These are phyloP conservation scores for Silene coronaria DNA, from an alignment of 179 eudicot genomes.

Conservation along the genomic window DNA sequence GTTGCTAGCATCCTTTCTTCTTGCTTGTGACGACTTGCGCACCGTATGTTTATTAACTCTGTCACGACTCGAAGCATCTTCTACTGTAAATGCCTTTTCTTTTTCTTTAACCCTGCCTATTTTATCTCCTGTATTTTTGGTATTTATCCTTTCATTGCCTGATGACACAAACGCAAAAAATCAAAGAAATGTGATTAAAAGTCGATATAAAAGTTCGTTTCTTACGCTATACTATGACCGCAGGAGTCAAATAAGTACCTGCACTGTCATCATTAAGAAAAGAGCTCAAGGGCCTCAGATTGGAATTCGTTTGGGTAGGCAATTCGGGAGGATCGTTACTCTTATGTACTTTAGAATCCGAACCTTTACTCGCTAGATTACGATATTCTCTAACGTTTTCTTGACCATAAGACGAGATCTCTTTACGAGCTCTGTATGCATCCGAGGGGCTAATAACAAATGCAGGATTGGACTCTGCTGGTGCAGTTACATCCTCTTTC, in stretches of 20 bases:
- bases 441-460: conserved; percentile 2
- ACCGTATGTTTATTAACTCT: conserved; percentile 1
- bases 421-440: conserved; percentile 1
- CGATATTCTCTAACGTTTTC: conserved; percentile 17
- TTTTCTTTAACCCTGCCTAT: conserved; percentile 16
- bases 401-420: conserved; percentile 7
- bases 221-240: no score
- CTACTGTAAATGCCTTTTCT: conserved; percentile 17
- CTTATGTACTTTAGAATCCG: conserved; percentile 1
- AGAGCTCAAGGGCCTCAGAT: conserved; percentile 28
- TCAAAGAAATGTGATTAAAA: neutral
- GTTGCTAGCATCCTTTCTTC: conserved; percentile 23
- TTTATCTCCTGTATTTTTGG: conserved; percentile 29
- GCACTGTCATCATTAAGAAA: conserved; percentile 23
- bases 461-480: conserved; percentile 4
- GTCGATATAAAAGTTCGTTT: neutral
- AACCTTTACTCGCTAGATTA: conserved; percentile 10
- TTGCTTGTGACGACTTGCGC: conserved; percentile 21
- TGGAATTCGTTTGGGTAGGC: conserved; percentile 21
- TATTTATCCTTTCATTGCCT: conserved; percentile 28
- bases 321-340: conserved; percentile 15
- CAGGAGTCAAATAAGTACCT: no score
- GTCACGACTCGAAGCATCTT: conserved; percentile 7
- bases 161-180: neutral
- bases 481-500: conserved; percentile 16